Evolutionary conservation across 805 yeast species (phyloP).

Genomic region (Tetrapisispora iriomotensis): DNA sequence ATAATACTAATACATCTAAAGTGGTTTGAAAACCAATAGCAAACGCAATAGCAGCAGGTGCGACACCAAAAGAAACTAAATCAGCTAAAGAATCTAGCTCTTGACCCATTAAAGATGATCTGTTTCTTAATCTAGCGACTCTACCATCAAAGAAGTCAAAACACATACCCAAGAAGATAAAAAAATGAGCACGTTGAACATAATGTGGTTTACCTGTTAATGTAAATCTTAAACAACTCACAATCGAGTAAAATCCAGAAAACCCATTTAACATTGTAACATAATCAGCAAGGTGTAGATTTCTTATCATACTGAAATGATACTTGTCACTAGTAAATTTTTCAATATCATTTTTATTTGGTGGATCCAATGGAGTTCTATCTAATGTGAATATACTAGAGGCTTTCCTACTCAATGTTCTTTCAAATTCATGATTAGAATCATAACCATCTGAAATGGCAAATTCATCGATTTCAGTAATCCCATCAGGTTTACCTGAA

Average conservation of each 20-base stretch:
- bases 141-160: constrained; percentile 96
- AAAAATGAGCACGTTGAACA: constrained; percentile 80
- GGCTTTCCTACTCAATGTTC: constrained; percentile 33
- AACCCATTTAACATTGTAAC: constrained; percentile 91
- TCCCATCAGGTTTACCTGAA: no score
- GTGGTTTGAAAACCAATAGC: constrained; percentile 84
- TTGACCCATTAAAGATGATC: constrained; percentile 90
- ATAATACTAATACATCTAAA: constrained; percentile 62
- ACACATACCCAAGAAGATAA: constrained; percentile 82
- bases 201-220: constrained; percentile 59
- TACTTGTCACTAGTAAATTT: constrained; percentile 75
- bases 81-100: constrained; percentile 96
- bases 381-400: constrained; percentile 47
- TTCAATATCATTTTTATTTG: constrained; percentile 64
- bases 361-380: constrained; percentile 54
- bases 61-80: constrained; percentile 86
- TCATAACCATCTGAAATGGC: constrained; percentile 5
- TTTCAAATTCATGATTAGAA: constrained; percentile 10
- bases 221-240: constrained; percentile 76
- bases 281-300: constrained; percentile 90
- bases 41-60: constrained; percentile 90
- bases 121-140: constrained; percentile 89
- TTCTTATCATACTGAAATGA: constrained; percentile 78
- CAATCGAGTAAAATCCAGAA: constrained; percentile 83
- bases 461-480: constrained; percentile 2